These are phyloP conservation scores for Abelmoschus esculentus DNA, from an alignment of 345 rosid genomes.

Conservation along the genomic window DNA sequence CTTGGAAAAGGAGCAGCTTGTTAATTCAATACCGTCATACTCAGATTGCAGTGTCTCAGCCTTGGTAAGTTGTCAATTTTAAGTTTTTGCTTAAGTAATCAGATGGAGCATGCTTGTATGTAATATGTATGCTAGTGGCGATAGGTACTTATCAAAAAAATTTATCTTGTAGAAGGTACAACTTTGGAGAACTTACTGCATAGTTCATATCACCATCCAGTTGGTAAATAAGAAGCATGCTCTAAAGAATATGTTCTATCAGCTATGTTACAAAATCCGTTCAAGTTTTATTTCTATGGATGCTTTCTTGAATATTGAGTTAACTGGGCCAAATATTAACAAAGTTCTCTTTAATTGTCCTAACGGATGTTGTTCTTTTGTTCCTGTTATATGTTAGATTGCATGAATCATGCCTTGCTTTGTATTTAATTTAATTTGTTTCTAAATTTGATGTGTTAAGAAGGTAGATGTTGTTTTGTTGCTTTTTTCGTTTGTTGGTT, in stretches of 20 bases:
- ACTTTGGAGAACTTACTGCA: background rate
- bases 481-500: background rate
- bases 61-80: constrained; percentile 47
- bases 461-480: background rate
- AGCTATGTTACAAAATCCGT: background rate
- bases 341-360: background rate
- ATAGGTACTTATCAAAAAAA: background rate
- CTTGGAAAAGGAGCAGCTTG: constrained; percentile 80
- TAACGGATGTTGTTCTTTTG: background rate
- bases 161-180: background rate
- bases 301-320: background rate
- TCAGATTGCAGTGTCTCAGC: constrained; percentile 77
- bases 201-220: background rate
- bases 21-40: constrained; percentile 58
- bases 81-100: background rate
- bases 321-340: background rate
- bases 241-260: background rate
- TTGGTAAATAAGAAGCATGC: background rate
- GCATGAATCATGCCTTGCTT: background rate
- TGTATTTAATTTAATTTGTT: background rate
- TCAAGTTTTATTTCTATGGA: background rate
- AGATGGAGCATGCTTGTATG: background rate
- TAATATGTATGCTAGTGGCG: background rate
- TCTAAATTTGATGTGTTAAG: background rate
- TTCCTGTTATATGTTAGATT: background rate